Evolutionary conservation across 129 eudicot genomes (phyloP).

Genomic region (Flaveria bidentis): DNA sequence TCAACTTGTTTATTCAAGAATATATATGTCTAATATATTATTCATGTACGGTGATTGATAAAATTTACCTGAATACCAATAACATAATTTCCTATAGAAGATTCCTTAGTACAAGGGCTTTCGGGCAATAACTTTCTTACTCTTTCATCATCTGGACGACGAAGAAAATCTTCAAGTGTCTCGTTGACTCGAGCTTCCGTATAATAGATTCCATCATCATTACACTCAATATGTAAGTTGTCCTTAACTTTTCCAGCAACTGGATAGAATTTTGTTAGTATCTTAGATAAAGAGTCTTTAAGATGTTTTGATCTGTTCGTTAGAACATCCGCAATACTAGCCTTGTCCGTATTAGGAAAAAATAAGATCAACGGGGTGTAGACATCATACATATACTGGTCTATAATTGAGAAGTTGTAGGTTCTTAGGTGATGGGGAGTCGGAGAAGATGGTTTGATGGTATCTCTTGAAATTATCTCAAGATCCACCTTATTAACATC

Average conservation of each 20-base stretch:
- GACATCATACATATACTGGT: conserved; percentile 18
- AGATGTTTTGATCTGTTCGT: conserved; percentile 9
- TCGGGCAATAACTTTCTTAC: conserved; percentile 1
- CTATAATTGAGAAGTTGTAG: conserved; percentile 27
- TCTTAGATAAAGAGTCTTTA: conserved; percentile 2
- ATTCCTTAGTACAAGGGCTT: not conserved
- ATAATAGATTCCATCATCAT: not conserved
- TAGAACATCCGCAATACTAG: conserved; percentile 7
- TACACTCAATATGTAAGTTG: not conserved
- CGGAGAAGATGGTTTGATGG: not conserved
- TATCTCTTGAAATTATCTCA: conserved; percentile 27
- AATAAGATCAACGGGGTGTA: conserved; percentile 14
- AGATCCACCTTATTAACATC: not conserved
- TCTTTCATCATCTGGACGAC: not conserved
- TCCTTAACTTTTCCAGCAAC: conserved; percentile 21
- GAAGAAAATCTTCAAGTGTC: not conserved
- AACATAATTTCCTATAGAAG: conserved; percentile 19
- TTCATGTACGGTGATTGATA: not conserved
- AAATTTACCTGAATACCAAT: conserved; percentile 20
- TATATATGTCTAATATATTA: not conserved
- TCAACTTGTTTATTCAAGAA: not conserved
- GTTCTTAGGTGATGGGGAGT: conserved; percentile 22
- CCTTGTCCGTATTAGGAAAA: not conserved
- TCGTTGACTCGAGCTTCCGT: not conserved
- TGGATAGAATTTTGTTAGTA: conserved; percentile 26